These are phyloP conservation scores for Pistacia vera DNA, from an alignment of 345 rosid species.

Conservation along the genomic window DNA sequence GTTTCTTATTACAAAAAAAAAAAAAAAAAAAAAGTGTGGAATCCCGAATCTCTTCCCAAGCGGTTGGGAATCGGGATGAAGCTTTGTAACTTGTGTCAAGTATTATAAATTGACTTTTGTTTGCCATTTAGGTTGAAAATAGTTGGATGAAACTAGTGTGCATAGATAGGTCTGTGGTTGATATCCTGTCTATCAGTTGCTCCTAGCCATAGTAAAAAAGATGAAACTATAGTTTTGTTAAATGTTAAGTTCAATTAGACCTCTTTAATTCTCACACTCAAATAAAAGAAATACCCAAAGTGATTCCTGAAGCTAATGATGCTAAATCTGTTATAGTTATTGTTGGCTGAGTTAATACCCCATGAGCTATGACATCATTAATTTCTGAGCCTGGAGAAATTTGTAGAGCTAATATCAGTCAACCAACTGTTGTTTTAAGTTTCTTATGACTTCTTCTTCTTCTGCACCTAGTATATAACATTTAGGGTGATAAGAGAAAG, in stretches of 20 bases:
- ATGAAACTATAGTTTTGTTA: neutral
- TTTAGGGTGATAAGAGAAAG: neutral
- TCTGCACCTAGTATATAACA: neutral
- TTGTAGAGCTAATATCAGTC: neutral
- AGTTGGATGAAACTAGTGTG: too few species aligned
- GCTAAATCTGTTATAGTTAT: neutral
- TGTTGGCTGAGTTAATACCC: neutral
- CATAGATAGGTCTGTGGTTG: too few species aligned
- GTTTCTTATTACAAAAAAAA: too few species aligned
- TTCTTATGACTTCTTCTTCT: neutral
- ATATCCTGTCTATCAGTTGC: too few species aligned
- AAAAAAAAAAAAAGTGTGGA: too few species aligned
- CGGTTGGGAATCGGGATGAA: too few species aligned
- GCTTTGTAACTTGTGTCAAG: too few species aligned
- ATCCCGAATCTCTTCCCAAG: too few species aligned
- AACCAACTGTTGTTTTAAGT: neutral
- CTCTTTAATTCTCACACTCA: neutral
- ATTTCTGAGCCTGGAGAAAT: neutral
- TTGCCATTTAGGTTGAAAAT: too few species aligned
- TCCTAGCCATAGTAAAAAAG: too few species aligned
- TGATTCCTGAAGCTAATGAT: neutral
- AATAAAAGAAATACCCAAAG: neutral
- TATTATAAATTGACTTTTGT: too few species aligned
- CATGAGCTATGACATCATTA: neutral
- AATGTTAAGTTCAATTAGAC: neutral